Evolutionary conservation across 345 rosid genomes (phyloP).

Genomic region (Syzygium jambos): DNA sequence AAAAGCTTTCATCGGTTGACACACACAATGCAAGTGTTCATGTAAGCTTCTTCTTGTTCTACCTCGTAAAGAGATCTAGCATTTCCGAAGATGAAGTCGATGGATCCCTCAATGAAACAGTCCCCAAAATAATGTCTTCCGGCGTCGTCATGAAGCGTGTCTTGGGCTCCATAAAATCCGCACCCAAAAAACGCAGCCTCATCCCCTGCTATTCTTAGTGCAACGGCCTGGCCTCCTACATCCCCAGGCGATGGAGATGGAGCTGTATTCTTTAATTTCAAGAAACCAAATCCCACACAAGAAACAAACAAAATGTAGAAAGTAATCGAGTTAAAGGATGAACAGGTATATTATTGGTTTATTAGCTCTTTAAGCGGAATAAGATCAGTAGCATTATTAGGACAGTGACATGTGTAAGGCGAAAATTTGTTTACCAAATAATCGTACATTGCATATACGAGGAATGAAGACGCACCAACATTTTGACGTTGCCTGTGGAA

Average conservation of each 20-base stretch:
- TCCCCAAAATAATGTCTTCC: conserved; percentile 69
- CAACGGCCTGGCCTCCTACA: conserved; percentile 74
- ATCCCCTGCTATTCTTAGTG: conserved; percentile 65
- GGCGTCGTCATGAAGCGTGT: conserved; percentile 64
- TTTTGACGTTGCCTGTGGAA: background rate
- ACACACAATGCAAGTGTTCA: background rate
- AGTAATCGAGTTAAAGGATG: background rate
- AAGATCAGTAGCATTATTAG: background rate
- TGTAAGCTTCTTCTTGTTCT: background rate
- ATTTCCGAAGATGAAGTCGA: conserved; percentile 76
- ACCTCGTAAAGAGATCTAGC: conserved; percentile 64
- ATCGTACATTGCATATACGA: background rate
- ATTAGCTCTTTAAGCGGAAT: background rate
- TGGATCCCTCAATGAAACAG: conserved; percentile 81
- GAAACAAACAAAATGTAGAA: background rate
- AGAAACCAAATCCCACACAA: background rate
- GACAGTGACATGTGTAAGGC: background rate
- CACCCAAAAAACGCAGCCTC: conserved; percentile 72
- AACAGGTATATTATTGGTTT: background rate
- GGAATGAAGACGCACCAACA: background rate
- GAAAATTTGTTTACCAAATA: background rate
- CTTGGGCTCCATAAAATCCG: conserved; percentile 88
- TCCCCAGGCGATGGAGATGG: conserved; percentile 59
- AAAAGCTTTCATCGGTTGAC: background rate
- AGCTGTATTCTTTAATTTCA: conserved; percentile 49